Evolutionary conservation across 2,329 filamentous ascomycete species (phyloP).

Genomic region (Clonostachys sp.): DNA sequence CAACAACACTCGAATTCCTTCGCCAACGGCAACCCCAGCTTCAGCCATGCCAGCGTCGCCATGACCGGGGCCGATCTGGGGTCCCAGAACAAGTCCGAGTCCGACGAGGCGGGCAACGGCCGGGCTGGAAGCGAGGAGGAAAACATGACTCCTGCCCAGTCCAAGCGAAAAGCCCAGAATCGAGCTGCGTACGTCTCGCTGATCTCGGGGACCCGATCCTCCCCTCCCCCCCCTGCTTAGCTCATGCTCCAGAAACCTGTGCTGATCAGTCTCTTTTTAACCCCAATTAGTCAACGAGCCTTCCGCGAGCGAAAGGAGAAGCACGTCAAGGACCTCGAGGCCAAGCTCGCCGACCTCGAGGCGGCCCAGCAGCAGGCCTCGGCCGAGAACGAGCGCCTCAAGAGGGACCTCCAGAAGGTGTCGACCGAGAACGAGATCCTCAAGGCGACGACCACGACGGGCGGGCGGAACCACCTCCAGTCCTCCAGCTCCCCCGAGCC

Average conservation of each 20-base stretch:
- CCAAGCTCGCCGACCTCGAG: constrained; percentile 75
- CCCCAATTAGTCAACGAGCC: constrained; percentile 69
- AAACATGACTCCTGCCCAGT: constrained; percentile 51
- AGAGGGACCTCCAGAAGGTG: constrained; percentile 1
- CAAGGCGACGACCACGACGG: constrained; percentile 62
- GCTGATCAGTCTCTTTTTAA: constrained; percentile 23
- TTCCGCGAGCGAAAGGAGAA: constrained; percentile 95
- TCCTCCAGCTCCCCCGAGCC: constrained; percentile 33
- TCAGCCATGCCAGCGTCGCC: constrained; percentile 7
- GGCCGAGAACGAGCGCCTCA: constrained; percentile 61
- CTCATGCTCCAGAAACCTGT: neutral
- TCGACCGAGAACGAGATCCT: constrained; percentile 87
- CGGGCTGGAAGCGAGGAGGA: constrained; percentile 49
- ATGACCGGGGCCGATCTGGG: neutral
- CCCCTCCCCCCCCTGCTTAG: constrained; percentile 46
- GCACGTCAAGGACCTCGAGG: constrained; percentile 89
- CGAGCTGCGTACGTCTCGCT: constrained; percentile 51
- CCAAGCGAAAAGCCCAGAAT: constrained; percentile 56
- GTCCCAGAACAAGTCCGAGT: constrained; percentile 29
- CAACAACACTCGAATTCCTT: neutral
- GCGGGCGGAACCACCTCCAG: constrained; percentile 5
- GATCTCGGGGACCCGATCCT: constrained; percentile 52
- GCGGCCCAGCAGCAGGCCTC: constrained; percentile 67
- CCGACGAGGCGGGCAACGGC: constrained; percentile 13
- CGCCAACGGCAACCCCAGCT: neutral